Evolutionary conservation across 164 flowering plant species (phyloP).

Genomic region (Sedum album): DNA sequence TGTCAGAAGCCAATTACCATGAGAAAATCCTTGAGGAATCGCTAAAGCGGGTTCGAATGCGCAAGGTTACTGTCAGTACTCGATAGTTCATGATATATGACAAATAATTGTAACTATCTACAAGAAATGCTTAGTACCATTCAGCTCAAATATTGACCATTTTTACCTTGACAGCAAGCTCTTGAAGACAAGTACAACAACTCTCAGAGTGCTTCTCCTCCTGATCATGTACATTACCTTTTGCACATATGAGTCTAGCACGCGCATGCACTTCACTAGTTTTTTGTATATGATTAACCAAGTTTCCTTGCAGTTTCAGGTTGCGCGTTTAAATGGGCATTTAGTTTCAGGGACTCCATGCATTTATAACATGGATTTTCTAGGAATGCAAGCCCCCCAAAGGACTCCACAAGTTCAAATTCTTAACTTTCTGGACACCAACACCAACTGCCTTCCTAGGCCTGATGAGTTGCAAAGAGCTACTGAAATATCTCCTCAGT

Average conservation of each 20-base stretch:
- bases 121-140: neutral
- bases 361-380: neutral
- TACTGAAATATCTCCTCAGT: neutral
- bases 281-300: no score
- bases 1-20: conserved; percentile 28
- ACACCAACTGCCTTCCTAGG: neutral
- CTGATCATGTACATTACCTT: neutral
- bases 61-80: conserved; percentile 22
- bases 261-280: neutral
- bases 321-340: neutral
- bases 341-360: neutral
- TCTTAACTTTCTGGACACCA: neutral
- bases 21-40: conserved; percentile 33
- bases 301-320: neutral
- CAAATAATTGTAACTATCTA: no score
- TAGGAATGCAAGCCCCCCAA: neutral
- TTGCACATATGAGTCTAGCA: no score
- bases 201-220: neutral
- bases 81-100: neutral
- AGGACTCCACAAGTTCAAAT: neutral
- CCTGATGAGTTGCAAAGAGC: neutral
- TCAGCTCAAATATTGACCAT: neutral
- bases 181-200: conserved; percentile 1
- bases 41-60: conserved; percentile 21
- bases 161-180: neutral